Evolutionary conservation across 768 basidiomycete species (phyloP).

Genomic region (Cyclocybe cylindracea): DNA sequence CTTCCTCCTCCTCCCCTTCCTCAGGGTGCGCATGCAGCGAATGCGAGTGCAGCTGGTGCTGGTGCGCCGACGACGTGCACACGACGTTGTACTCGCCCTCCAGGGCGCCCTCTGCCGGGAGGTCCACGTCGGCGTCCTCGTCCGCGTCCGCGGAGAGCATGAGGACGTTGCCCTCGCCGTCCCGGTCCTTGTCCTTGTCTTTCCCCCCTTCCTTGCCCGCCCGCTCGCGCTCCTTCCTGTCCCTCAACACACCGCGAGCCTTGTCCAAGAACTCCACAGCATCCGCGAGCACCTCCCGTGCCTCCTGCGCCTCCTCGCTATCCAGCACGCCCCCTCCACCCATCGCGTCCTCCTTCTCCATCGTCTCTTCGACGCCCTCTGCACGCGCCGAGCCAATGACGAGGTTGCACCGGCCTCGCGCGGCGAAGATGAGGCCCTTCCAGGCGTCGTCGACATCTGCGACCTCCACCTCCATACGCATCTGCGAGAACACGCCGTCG

Average conservation of each 20-base stretch:
- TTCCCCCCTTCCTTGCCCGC: slow-evolving; percentile 9
- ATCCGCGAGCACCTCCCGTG: slow-evolving; percentile 48
- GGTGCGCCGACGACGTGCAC: background rate
- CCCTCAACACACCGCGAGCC: slow-evolving; percentile 28
- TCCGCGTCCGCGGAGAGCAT: slow-evolving; percentile 7
- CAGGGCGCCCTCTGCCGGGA: background rate
- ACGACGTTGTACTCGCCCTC: background rate
- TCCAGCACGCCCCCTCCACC: slow-evolving; percentile 34
- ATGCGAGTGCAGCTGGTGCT: background rate
- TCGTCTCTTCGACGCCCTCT: slow-evolving; percentile 54
- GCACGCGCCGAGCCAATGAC: slow-evolving; percentile 54
- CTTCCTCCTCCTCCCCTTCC: slow-evolving; percentile 6
- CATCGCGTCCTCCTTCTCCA: slow-evolving; percentile 34
- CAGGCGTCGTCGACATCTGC: slow-evolving; percentile 51
- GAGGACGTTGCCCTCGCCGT: background rate
- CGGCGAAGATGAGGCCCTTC: slow-evolving; percentile 32
- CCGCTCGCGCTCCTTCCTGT: slow-evolving; percentile 9
- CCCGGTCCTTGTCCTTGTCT: background rate
- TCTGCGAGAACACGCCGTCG: slow-evolving; percentile 61
- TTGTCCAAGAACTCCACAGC: slow-evolving; percentile 46
- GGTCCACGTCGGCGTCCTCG: slow-evolving; percentile 7
- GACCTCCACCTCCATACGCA: slow-evolving; percentile 63
- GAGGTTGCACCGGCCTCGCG: slow-evolving; percentile 57
- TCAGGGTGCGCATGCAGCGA: background rate
- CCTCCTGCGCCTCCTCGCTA: slow-evolving; percentile 55